These are phyloP conservation scores for Omphalotus olearius DNA, from an alignment of 1,284 basidiomycete genomes.

Conservation along the genomic window DNA sequence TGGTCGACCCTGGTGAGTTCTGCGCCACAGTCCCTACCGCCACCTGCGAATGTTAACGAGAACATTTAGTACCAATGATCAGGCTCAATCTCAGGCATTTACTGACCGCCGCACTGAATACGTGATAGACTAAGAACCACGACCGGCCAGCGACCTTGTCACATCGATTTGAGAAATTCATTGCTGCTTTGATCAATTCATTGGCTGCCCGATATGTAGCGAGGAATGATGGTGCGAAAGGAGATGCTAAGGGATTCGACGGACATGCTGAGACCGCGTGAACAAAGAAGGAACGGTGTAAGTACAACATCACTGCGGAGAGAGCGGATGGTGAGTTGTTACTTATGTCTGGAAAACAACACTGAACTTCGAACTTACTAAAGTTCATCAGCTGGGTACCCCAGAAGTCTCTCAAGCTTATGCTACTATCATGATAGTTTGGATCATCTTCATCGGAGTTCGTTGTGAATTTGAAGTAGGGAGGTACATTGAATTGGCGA, in stretches of 20 bases:
- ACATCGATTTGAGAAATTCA: slow-evolving; percentile 38
- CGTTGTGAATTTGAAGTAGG: slow-evolving; percentile 35
- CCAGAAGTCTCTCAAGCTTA: slow-evolving; percentile 37
- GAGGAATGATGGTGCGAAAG: slow-evolving; percentile 42
- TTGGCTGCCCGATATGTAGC: slow-evolving; percentile 42
- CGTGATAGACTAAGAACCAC: slow-evolving; percentile 42
- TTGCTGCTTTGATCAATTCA: slow-evolving; percentile 38
- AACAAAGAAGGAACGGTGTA: slow-evolving; percentile 45
- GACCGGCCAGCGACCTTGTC: slow-evolving; percentile 38
- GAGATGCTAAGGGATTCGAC: slow-evolving; percentile 34
- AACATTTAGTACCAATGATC: too few species aligned
- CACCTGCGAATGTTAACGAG: slow-evolving; percentile 26
- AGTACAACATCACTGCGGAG: slow-evolving; percentile 39
- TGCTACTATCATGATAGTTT: slow-evolving; percentile 35
- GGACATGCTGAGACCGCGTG: slow-evolving; percentile 43
- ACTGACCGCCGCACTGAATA: slow-evolving; percentile 41
- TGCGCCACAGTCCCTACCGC: slow-evolving; percentile 44
- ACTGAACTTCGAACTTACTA: slow-evolving; percentile 27
- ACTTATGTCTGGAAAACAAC: neutral
- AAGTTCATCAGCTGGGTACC: slow-evolving; percentile 41
- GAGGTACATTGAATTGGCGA: slow-evolving; percentile 27
- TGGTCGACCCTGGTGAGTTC: slow-evolving; percentile 36
- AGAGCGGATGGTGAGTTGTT: slow-evolving; percentile 1
- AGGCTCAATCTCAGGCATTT: neutral
- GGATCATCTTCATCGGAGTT: slow-evolving; percentile 26